Evolutionary conservation across 129 eudicot species (phyloP), one percentile per base, ranked within the genome.

Genomic region (Kitagawia praeruptora): DNA sequence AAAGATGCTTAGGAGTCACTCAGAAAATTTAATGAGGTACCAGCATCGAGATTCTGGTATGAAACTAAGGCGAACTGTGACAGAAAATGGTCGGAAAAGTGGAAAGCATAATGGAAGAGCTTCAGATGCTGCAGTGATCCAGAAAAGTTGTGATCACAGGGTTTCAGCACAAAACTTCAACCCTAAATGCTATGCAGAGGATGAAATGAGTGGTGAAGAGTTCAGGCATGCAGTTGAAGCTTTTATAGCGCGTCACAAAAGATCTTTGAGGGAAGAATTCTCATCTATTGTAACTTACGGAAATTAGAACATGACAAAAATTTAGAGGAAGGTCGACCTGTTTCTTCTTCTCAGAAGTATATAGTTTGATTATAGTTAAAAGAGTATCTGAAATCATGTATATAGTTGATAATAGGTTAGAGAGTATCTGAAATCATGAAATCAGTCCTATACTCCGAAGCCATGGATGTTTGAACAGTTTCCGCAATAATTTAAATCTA

Each of bases 231-330:
- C 86, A 12, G 85, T 87, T 41, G 93, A 89, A 82, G 89, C 72
- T 63, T 89, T 89, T 45, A 89, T 89, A 81, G 90, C 93, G 1
- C 75, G 87, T 54, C 93, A 87, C 66, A 89, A 89, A 75, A 89
- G 82, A 76, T 72, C 76, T 63, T 64, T 87, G 83, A 89, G 83
- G 82, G 90, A 84, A 66, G 90, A 89, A 77, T 70, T 72, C 44
- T 77, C 82, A 56, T 80, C 79, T 73, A 44, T 73, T 73, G 77
- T 73, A 73, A n/a, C 77, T 73, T 44, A 41, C 44, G 54, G 77
- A 73, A n/a, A 73, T n/a, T 42, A 42, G 21, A 72, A 23, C 39
- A 44, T 71, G 49, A 8, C 51, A 45, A 67, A 19, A 23, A 34
- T 15, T 49, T 1, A 15, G 58, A 75, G 21, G n/a, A n/a, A 77